Evolutionary conservation across 306 rosid genomes (phyloP).

Genomic region (Cucurbita argyrosperma): DNA sequence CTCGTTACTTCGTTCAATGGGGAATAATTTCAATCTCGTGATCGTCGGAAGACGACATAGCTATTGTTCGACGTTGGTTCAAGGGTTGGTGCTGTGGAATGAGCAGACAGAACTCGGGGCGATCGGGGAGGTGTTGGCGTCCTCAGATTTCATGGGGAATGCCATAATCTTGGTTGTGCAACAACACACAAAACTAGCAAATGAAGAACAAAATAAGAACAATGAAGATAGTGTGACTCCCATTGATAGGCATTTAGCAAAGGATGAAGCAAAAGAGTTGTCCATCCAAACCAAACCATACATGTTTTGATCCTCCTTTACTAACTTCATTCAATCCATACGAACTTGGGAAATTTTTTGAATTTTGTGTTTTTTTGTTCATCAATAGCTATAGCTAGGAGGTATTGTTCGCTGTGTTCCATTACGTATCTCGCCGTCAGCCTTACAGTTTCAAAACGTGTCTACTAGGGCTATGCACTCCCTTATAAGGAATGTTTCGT

Average conservation of each 20-base stretch:
- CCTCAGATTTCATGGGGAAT: conserved; percentile 10
- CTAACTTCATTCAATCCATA: background rate
- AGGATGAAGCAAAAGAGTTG: background rate
- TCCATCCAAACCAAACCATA: background rate
- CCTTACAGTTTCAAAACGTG: too few relatives aligned
- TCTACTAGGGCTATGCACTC: too few relatives aligned
- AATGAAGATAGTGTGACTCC: background rate
- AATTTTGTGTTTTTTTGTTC: too few relatives aligned
- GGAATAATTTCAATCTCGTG: conserved; percentile 8
- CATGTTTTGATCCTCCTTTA: background rate
- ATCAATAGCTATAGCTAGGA: too few relatives aligned
- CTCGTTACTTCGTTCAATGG: conserved; percentile 14
- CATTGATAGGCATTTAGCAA: background rate
- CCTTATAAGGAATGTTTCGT: too few relatives aligned
- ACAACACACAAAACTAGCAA: conserved; percentile 9
- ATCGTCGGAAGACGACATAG: conserved; percentile 22
- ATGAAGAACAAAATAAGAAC: background rate
- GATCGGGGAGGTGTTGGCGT: conserved; percentile 16
- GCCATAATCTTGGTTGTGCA: conserved; percentile 22
- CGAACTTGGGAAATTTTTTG: too few relatives aligned
- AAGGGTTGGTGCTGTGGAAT: conserved; percentile 12
- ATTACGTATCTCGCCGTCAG: too few relatives aligned
- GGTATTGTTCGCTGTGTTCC: too few relatives aligned
- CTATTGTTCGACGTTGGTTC: background rate
- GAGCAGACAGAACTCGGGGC: conserved; percentile 15